Evolutionary conservation across 352 stramenopile genomes (phyloP), one percentile per base, ranked within the genome.

Genomic region (Phytophthora megakarya): DNA sequence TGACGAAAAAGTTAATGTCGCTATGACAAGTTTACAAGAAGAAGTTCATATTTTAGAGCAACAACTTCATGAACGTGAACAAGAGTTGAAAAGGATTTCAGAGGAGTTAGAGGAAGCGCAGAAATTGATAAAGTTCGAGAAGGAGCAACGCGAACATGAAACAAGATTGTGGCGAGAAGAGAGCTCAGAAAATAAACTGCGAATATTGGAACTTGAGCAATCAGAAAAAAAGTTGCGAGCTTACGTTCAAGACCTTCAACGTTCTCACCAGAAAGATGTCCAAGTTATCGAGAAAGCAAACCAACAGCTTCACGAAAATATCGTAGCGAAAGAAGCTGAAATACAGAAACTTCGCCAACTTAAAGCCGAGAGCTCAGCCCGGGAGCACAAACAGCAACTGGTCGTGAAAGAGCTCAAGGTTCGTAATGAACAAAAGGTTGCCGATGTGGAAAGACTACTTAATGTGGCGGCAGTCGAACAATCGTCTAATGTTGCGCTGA

Each of bases 371-470:
- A 25, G 8, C 7, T 23, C 38, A 16, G 25, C 30, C 6, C 45
- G 25, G 12, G 57, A 64, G 10, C 44, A 70, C 8, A 48, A 35
- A 1, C 59, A 68, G 3, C 49, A 73, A 28, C 46, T 30, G 18
- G 47, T 69, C 18, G 26, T 73, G 1, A 50, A 65, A 25, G 65
- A 48, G 8, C 22, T 70, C 15, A 61, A 70, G 21, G 42, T 35
- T 22, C 45, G 51, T n/a, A 65, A 70, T 3, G 42, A 61, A 15
- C 51, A 61, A 10, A 73, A 70, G 26, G 26, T 56, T 44, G 51
- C 47, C 12, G 59, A 65, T 38, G 23, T 58, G 7, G 42, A 45
- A n/a, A 35, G 56, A 47, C 30, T 57, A 3, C 43, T 48, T 3
- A 23, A 57, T 42, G 15, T 65, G 43, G 5, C 46, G 12, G 13